phyloP scores from a whole-genome alignment of 495 filamentous ascomycete genomes.

The Daldinia bambusicola region DNA sequence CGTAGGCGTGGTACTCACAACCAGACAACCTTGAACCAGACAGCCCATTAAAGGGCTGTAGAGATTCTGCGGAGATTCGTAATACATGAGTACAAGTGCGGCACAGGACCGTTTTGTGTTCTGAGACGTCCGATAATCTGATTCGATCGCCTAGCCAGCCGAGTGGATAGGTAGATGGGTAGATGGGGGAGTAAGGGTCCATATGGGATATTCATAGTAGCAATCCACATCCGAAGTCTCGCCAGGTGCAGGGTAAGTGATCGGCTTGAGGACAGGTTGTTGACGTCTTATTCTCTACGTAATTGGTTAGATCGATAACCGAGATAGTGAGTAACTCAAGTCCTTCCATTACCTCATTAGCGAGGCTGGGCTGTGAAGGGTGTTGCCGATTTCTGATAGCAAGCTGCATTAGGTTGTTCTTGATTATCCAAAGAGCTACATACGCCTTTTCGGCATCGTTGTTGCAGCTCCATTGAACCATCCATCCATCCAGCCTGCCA shows the following conservation, averaged over 20 bases:
- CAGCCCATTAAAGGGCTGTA: slow-evolving; percentile 17
- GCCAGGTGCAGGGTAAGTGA: slow-evolving; percentile 34
- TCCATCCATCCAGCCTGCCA: not conserved
- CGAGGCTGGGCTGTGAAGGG: slow-evolving; percentile 41
- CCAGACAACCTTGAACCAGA: not conserved
- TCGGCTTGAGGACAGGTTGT: slow-evolving; percentile 28
- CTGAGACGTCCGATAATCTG: slow-evolving; percentile 28
- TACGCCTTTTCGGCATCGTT: slow-evolving; percentile 1
- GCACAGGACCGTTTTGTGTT: slow-evolving; percentile 27
- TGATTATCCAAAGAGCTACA: slow-evolving; percentile 16
- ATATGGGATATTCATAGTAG: slow-evolving; percentile 42
- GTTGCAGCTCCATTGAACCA: slow-evolving; percentile 6
- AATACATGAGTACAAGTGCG: slow-evolving; percentile 18
- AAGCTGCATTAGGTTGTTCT: slow-evolving; percentile 9
- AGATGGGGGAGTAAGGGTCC: slow-evolving; percentile 19
- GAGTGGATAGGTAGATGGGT: slow-evolving; percentile 1
- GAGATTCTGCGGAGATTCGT: slow-evolving; percentile 32
- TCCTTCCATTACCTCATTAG: slow-evolving; percentile 31
- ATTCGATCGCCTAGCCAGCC: slow-evolving; percentile 40
- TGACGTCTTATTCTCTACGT: slow-evolving; percentile 27
- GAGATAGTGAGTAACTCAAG: slow-evolving; percentile 27
- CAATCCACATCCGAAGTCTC: slow-evolving; percentile 35
- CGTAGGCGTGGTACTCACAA: slow-evolving; percentile 17
- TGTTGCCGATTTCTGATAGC: slow-evolving; percentile 28
- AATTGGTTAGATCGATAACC: slow-evolving; percentile 40